Percentiles rank a stretch among this genome's conserved stretches.
These are phyloP conservation scores for Lichenothelia convexa DNA, from an alignment of 495 filamentous ascomycete species.

Conservation along the genomic window DNA sequence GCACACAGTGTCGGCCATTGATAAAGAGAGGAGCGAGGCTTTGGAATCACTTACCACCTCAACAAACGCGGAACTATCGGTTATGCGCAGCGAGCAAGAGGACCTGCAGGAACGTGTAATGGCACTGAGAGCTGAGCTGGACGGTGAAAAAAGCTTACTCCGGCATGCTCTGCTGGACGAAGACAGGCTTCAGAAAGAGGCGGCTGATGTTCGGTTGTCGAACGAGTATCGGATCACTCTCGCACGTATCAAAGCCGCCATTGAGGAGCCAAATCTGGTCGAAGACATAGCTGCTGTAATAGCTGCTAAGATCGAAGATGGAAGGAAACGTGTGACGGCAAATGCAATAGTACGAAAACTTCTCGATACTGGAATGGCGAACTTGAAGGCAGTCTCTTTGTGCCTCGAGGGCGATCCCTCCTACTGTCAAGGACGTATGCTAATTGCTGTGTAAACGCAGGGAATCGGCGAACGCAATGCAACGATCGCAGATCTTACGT, in stretches of 20 bases:
- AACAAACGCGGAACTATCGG: too few relatives aligned
- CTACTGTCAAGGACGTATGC: too few relatives aligned
- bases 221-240: conserved; percentile 18
- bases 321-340: neutral
- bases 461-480: too few relatives aligned
- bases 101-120: conserved; percentile 9
- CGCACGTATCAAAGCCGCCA: conserved; percentile 3
- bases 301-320: conserved; percentile 1
- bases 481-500: too few relatives aligned
- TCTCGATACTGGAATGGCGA: too few relatives aligned
- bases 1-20: too few relatives aligned
- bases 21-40: too few relatives aligned
- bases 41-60: too few relatives aligned
- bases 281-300: neutral
- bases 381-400: too few relatives aligned
- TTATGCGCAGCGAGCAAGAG: conserved; percentile 23
- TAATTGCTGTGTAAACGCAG: too few relatives aligned
- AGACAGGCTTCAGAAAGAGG: conserved; percentile 19
- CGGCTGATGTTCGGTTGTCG: conserved; percentile 14
- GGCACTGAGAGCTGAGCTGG: conserved; percentile 20
- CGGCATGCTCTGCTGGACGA: conserved; percentile 19
- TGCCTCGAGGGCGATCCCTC: too few relatives aligned
- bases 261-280: neutral
- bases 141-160: conserved; percentile 20
- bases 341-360: neutral